Percentiles rank a stretch among this genome's conserved stretches.
Evolutionary conservation across 768 basidiomycete genomes (phyloP).

Genomic region (Coprinopsis cinerea): DNA sequence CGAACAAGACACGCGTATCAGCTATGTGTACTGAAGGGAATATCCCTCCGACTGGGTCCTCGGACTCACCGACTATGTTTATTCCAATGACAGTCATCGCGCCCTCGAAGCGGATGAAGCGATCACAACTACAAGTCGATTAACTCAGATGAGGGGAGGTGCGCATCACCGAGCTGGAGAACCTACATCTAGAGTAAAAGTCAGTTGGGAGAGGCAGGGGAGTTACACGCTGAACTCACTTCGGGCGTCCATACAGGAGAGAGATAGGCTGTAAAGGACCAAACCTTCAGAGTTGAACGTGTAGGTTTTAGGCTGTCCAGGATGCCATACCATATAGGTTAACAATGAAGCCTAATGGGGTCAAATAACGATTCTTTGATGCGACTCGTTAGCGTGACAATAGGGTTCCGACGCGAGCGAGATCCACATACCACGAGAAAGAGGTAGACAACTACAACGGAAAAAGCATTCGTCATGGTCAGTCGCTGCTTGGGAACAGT

Average conservation of each 20-base stretch:
- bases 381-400: not conserved
- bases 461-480: not conserved
- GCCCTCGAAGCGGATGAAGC: constrained; percentile 48
- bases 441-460: constrained; percentile 31
- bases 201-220: too few species aligned
- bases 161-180: not conserved
- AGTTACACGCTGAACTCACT: constrained; percentile 18
- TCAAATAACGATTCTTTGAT: constrained; percentile 56
- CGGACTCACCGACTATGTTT: constrained; percentile 34
- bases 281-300: not conserved
- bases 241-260: constrained; percentile 34
- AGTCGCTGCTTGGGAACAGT: not conserved
- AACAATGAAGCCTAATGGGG: constrained; percentile 55
- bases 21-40: not conserved
- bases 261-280: constrained; percentile 30
- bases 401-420: not conserved
- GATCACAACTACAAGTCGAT: constrained; percentile 28
- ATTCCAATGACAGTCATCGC: constrained; percentile 49
- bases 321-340: constrained; percentile 40
- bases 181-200: constrained; percentile 11
- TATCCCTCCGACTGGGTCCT: not conserved
- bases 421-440: constrained; percentile 33
- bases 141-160: not conserved
- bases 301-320: not conserved
- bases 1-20: not conserved